Base-by-base conservation (phyloP, 2,329 filamentous ascomycete species). In the Microdochium trichocladiopsis region DNA sequence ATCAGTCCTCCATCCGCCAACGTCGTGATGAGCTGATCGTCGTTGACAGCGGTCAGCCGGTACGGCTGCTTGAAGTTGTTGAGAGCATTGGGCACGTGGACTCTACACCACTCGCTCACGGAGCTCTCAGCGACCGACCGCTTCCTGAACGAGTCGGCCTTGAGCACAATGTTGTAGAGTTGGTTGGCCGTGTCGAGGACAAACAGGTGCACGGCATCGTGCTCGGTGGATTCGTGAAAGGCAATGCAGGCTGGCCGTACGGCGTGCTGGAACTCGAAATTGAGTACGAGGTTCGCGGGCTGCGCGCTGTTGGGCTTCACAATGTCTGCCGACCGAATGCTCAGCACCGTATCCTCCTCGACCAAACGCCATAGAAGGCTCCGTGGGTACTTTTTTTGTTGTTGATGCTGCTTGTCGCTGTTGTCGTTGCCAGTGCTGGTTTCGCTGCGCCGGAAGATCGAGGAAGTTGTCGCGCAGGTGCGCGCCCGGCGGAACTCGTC, bases 351-450 rank as follows among this genome's bases (percentile, higher is more conserved):
- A 63, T 84, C 83, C 61, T 90, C 84, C 63, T 95, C 87, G 55
- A 96, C 72, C 37, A 97, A 79, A 60, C 93, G 83, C 94, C 94
- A 99, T 48, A 96, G 78, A 65, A 97, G 95, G 69, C 83, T 90
- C 64, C 88, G 85, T 37, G 94, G 94, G 57, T 87, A 85, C 57
- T 80, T 45, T 22, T 45, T 45, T 10, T 4, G 21, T 22, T 31
- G 28, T 14, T 31, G 28, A n/a, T 37, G 33, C 6, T 37, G 33
- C 18, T 37, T 37, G 28, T 33, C 14, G 28, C 14, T 33, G 41
- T 45, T 18, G 41, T 18, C 18, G 6, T 22, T 21, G 41, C 18
- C 21, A 18, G 5, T 22, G 12, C 41, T n/a, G 6, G 12, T 16
- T 5, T n/a, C 18, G 41, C 41, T 21, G 52, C 94, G 84, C 69